Evolutionary conservation across 2,329 filamentous ascomycete species (phyloP).

Genomic region (Botrytis elliptica): DNA sequence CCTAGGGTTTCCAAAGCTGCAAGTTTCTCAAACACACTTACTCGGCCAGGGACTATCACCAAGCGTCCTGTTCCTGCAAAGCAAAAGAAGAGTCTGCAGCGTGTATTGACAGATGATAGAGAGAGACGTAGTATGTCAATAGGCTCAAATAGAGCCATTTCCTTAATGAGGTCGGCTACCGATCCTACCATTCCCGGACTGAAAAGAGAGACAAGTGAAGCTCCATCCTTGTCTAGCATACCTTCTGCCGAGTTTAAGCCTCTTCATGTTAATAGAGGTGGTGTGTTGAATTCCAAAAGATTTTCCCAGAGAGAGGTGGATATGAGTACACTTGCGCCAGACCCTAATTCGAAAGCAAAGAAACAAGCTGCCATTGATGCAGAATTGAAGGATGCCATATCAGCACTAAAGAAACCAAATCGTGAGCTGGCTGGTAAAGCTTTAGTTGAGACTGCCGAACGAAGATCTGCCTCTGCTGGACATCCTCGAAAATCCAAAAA

Average conservation of each 20-base stretch:
- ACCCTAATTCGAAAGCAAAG: conserved; percentile 57
- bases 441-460: conserved; percentile 65
- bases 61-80: conserved; percentile 49
- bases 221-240: conserved; percentile 50
- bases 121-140: conserved; percentile 53
- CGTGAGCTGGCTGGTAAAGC: conserved; percentile 66
- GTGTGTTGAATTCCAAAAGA: conserved; percentile 44
- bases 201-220: conserved; percentile 69
- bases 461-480: conserved; percentile 50
- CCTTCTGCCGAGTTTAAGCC: conserved; percentile 44
- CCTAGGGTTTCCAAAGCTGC: conserved; percentile 49
- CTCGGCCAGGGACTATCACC: conserved; percentile 52
- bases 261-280: conserved; percentile 41
- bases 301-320: conserved; percentile 54
- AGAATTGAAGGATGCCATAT: conserved; percentile 72
- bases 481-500: conserved; percentile 54
- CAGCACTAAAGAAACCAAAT: conserved; percentile 72
- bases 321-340: conserved; percentile 50
- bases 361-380: conserved; percentile 67
- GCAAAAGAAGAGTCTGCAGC: conserved; percentile 55
- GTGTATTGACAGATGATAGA: conserved; percentile 60
- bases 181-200: conserved; percentile 58
- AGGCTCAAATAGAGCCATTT: conserved; percentile 58
- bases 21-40: conserved; percentile 43
- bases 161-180: conserved; percentile 67